These are phyloP conservation scores for Passiflora organensis DNA, from an alignment of 345 rosid species.

Conservation along the genomic window DNA sequence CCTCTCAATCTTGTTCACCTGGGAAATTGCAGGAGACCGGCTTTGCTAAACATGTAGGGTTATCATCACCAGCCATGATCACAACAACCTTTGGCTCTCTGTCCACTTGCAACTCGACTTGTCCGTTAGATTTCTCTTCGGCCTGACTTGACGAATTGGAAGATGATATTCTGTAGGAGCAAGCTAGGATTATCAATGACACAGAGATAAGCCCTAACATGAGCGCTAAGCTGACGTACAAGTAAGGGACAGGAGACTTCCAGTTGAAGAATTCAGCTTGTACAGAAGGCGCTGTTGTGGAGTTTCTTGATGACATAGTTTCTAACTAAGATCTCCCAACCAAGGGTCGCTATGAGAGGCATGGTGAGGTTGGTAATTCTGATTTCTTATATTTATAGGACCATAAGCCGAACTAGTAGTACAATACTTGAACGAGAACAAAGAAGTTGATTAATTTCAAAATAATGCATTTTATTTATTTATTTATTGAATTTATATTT, in stretches of 20 bases:
- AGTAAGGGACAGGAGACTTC: slow-evolving; percentile 27
- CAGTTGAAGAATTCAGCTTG: slow-evolving; percentile 9
- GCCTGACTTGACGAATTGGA: not conserved
- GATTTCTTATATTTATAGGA: slow-evolving; percentile 17
- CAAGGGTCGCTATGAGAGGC: no score
- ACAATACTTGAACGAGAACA: slow-evolving; percentile 25
- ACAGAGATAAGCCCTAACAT: slow-evolving; percentile 18
- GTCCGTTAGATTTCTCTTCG: not conserved
- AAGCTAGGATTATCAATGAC: slow-evolving; percentile 26
- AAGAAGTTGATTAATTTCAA: not conserved
- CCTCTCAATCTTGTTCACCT: not conserved
- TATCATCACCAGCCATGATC: slow-evolving; percentile 19
- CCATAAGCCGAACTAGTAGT: not conserved
- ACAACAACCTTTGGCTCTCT: slow-evolving; percentile 18
- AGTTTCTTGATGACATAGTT: slow-evolving; percentile 8
- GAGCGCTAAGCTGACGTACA: slow-evolving; percentile 19
- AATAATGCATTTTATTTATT: no score
- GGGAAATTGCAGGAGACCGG: not conserved
- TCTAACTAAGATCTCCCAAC: not conserved
- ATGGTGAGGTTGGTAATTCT: not conserved
- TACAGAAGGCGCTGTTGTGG: not conserved
- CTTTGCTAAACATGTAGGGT: slow-evolving; percentile 12
- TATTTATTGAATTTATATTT: slow-evolving; percentile 12
- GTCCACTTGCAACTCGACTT: not conserved
- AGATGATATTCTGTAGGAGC: slow-evolving; percentile 14